Base-by-base conservation (phyloP, 345 rosid genomes). In the Rhizophora apiculata region DNA sequence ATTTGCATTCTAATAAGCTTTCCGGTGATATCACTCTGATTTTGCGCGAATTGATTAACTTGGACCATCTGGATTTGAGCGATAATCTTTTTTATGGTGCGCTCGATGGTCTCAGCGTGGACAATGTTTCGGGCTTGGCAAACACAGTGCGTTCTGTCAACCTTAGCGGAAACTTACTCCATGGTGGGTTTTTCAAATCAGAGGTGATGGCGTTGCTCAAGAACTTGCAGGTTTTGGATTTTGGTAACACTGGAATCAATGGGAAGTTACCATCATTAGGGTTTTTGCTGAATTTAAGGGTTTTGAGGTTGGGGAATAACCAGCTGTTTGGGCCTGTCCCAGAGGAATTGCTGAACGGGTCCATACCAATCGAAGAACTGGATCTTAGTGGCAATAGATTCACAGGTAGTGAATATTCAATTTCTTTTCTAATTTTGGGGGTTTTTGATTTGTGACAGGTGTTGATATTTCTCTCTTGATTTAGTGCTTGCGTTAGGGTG, bases 311-410 rank as follows among this genome's bases (percentile, higher is more conserved):
- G 78, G 83, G 89, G 8, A 87, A 79, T 62, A 94, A 94, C 73
- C 79, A 71, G 71, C 69, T 94, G 32, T 87, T 74, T 30, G 98
- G 98, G 43, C 32, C 66, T 15, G 72, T 94, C 18, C 95, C 96
- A 0, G 67, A 59, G 55, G 96, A 87, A 72, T 74, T 94, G 85
- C 49, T 91, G 20, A 83, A 85, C 68, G 86, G 87, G 31, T 71
- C 76, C 62, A 76, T 84, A 63, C 87, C 87, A 0, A 24, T 91
- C 77, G 82, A 31, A 48, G 96, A 88, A 78, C 57, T 94, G 85
- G 98, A 94, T 91, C 97, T 94, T 74, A 86, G 97, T 62, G 71
- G 78, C 81, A 94, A 91, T 76, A 92, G 89, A 60, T 91, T 94
- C 71, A 91, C 96, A 70, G 97, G 98, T 88, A 77, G 62, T 43